These are phyloP conservation scores for Pyrenophora seminiperda DNA, from an alignment of 2,329 filamentous ascomycete genomes.

Conservation along the genomic window DNA sequence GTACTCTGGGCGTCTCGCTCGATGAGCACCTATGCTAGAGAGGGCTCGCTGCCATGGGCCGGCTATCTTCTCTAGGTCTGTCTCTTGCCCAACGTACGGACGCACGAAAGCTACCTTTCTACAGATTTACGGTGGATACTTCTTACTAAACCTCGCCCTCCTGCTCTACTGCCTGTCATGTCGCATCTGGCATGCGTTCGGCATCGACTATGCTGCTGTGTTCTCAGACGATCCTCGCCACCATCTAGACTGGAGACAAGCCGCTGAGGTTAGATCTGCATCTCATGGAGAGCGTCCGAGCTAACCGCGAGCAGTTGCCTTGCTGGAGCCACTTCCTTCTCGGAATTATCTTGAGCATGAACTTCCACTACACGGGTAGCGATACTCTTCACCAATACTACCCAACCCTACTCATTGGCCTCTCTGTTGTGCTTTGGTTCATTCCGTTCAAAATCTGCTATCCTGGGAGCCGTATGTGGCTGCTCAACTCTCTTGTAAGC, in stretches of 20 bases:
- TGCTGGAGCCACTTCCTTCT: not conserved
- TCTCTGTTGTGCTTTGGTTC: slow-evolving; percentile 70
- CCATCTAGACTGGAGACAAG: not conserved
- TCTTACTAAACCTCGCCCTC: not conserved
- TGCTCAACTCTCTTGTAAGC: slow-evolving; percentile 78
- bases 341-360: slow-evolving; percentile 44
- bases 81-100: not conserved
- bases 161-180: not conserved
- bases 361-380: slow-evolving; percentile 71
- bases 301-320: not conserved
- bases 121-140: not conserved
- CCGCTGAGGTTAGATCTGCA: not conserved
- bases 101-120: not conserved
- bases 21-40: not conserved
- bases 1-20: not conserved
- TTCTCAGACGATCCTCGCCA: not conserved
- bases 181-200: not conserved
- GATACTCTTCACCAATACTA: slow-evolving; percentile 78
- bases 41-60: not conserved
- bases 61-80: not conserved
- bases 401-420: slow-evolving; percentile 74
- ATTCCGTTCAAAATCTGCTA: slow-evolving; percentile 74
- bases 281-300: not conserved
- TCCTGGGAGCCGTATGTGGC: slow-evolving; percentile 76
- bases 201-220: not conserved